A percentile compares a stretch with the other conserved stretches of the same genome.
phyloP scores from a whole-genome alignment of 768 basidiomycete species.

The Thelephora aurantiotincta region DNA sequence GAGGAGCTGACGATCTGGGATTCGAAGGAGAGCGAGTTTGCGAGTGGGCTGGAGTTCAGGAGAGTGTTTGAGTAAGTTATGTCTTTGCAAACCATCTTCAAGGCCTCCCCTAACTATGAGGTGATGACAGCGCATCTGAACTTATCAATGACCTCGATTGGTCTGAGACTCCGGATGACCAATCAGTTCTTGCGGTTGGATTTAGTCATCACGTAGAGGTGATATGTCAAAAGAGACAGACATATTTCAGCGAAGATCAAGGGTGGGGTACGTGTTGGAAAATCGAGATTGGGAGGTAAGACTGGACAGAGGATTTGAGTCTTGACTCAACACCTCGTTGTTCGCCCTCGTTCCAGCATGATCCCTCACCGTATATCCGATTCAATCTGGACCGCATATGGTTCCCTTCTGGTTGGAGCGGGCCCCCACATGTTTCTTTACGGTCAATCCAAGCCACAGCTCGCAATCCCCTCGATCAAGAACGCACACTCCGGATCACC shows the following conservation, averaged over 20 bases:
- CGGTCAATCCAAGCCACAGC: conserved; percentile 26
- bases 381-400: conserved; percentile 83
- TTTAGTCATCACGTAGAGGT: conserved; percentile 67
- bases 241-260: conserved; percentile 73
- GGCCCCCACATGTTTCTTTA: conserved; percentile 78
- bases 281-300: conserved; percentile 58
- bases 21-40: conserved; percentile 87
- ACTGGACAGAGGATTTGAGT: neutral
- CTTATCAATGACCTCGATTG: conserved; percentile 78
- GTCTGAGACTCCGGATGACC: conserved; percentile 81
- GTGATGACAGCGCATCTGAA: conserved; percentile 25
- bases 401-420: conserved; percentile 68
- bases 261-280: conserved; percentile 64
- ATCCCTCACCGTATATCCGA: conserved; percentile 72
- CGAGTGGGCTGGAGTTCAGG: conserved; percentile 74
- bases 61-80: conserved; percentile 39
- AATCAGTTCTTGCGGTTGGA: conserved; percentile 86
- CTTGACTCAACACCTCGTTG: neutral
- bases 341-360: conserved; percentile 28
- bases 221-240: conserved; percentile 88
- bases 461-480: neutral
- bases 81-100: conserved; percentile 10
- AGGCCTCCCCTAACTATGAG: neutral
- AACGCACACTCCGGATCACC: conserved; percentile 7
- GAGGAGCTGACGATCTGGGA: conserved; percentile 93